Evolutionary conservation across 768 basidiomycete species (phyloP), one percentile per base, ranked within the genome.

Genomic region (Hygrophorus russula): DNA sequence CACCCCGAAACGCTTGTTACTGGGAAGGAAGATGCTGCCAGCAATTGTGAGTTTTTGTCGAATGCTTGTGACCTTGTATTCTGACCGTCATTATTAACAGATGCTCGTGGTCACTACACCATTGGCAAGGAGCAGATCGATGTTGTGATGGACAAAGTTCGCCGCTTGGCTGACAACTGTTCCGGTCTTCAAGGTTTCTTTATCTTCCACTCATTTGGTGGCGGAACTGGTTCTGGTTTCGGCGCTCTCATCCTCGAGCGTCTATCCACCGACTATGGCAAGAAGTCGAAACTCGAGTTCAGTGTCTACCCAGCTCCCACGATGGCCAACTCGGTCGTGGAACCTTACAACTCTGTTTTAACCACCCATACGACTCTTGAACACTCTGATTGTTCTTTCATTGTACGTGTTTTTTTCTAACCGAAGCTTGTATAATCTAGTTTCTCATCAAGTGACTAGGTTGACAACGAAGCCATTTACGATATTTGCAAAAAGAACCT

Each of bases 371-470:
- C 96, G 34, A 98, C 96, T 45, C 82, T 98, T 46, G 96, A 98
- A 65, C 96, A 99, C 68, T 96, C 96, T n/a, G 96, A 99, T 70
- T 99, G 96, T 65, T 97, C 96, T 30, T 99, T 99, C 76, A 98
- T 99, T 94, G 96, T 84, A 51, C 19, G 58, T 45, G 39, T 17
- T 32, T 44, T 44, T 12, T 43, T 38, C 28, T 10, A 29, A 3
- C 10, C 13, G 4, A 27, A 28, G 42, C 20, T 17, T 20, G 5
- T 6, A 2, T n/a, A 27, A 14, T 39, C 33, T 38, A 19, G 4
- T 1, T 11, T 10, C 10, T 43, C 24, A 35, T 36, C n/a, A 24
- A 3, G 24, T 15, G 31, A 12, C 14, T 30, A 89, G 86, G 87
- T 99, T 50, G 96, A 99, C 61, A 99, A 99, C 61, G 93, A 99